phyloP scores from a whole-genome alignment of 495 filamentous ascomycete genomes.

The Trichocladium uniseriatum region DNA sequence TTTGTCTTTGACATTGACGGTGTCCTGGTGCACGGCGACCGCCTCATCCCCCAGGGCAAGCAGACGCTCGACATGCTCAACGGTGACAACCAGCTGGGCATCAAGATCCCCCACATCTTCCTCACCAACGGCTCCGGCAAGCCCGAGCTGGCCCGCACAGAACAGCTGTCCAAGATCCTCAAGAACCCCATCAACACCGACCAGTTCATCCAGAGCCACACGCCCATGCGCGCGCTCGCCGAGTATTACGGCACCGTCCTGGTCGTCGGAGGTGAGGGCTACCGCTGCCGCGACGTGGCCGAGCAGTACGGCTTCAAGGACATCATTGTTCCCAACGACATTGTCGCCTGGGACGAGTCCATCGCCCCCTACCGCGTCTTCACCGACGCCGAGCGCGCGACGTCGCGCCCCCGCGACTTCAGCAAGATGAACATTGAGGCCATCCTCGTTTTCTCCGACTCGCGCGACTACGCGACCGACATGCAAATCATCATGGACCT shows the following conservation, averaged over 20 bases:
- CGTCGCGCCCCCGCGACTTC: constrained; percentile 54
- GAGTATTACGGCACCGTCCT: constrained; percentile 58
- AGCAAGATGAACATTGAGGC: constrained; percentile 64
- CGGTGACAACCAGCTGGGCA: constrained; percentile 57
- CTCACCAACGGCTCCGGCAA: constrained; percentile 60
- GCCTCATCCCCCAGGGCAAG: constrained; percentile 51
- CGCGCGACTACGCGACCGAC: constrained; percentile 75
- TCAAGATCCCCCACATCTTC: constrained; percentile 65
- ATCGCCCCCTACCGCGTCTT: constrained; percentile 58
- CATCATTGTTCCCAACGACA: constrained; percentile 57
- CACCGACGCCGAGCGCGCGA: constrained; percentile 48
- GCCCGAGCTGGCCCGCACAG: constrained; percentile 46
- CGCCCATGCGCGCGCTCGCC: constrained; percentile 56
- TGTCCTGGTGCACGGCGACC: constrained; percentile 56
- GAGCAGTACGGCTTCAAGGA: constrained; percentile 58
- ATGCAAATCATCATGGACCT: constrained; percentile 80
- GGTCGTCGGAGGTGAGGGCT: constrained; percentile 57
- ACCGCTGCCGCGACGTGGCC: constrained; percentile 56
- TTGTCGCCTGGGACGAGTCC: constrained; percentile 50
- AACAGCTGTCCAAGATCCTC: constrained; percentile 51
- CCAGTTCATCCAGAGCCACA: constrained; percentile 61
- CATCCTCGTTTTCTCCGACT: constrained; percentile 75
- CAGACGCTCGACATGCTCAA: constrained; percentile 54
- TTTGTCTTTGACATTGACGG: constrained; percentile 62
- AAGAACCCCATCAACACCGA: constrained; percentile 48